phyloP scores from a whole-genome alignment of 225 moss, liverwort and hornwort species.

The Marchantia paleacea region DNA sequence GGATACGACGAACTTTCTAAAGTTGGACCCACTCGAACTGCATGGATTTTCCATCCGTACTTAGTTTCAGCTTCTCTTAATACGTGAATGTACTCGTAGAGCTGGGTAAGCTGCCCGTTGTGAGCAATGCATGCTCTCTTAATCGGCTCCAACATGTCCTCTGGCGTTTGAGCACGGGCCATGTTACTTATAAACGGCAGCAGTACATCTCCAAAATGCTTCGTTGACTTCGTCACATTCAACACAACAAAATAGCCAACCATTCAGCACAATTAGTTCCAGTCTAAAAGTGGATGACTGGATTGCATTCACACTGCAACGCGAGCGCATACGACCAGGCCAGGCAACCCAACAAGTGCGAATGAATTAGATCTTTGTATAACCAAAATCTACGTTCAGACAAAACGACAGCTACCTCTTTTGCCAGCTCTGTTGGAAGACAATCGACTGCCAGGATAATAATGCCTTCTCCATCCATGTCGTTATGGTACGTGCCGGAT shows the following conservation, averaged over 20 bases:
- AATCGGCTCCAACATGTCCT: constrained; percentile 60
- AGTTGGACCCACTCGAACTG: too few relatives aligned
- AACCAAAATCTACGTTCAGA: not conserved
- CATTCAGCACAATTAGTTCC: not conserved
- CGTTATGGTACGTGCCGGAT: constrained; percentile 53
- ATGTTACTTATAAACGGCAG: constrained; percentile 68
- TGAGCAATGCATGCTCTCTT: constrained; percentile 81
- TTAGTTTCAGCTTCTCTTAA: constrained; percentile 35
- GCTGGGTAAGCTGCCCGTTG: constrained; percentile 62
- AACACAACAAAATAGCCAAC: not conserved
- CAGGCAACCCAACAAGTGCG: too few relatives aligned
- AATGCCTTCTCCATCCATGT: constrained; percentile 83
- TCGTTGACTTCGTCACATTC: constrained; percentile 57
- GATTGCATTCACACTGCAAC: too few relatives aligned
- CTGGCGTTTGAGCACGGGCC: constrained; percentile 54
- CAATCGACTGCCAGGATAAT: constrained; percentile 81
- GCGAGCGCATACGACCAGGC: too few relatives aligned
- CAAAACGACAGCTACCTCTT: constrained; percentile 52
- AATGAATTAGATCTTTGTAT: not conserved
- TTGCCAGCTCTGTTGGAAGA: constrained; percentile 85
- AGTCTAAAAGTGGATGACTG: not conserved
- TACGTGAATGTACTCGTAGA: constrained; percentile 72
- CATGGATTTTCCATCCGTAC: constrained; percentile 23
- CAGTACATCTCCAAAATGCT: constrained; percentile 88
- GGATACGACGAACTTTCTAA: not conserved